These are phyloP conservation scores for Yarrowia sp. DNA, from an alignment of 805 yeast genomes.

Conservation along the genomic window DNA sequence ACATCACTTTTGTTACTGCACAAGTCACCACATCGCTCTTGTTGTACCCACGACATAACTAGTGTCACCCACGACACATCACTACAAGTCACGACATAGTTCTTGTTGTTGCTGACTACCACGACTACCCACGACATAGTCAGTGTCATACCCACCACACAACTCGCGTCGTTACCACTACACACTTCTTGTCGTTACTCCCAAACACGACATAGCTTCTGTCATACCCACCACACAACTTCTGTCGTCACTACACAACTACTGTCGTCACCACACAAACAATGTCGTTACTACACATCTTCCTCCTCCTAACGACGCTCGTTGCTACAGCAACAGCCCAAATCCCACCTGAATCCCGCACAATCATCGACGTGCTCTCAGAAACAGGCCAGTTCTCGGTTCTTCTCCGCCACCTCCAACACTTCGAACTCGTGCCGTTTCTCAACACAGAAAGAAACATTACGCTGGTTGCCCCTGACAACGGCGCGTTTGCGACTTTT, in stretches of 20 bases:
- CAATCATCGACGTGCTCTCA: slow-evolving; percentile 65
- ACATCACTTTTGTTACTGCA: too few relatives aligned
- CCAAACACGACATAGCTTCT: background rate
- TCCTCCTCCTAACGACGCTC: background rate
- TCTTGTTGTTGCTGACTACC: too few relatives aligned
- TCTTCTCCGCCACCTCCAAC: slow-evolving; percentile 60
- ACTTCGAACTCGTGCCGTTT: slow-evolving; percentile 58
- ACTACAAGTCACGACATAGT: too few relatives aligned
- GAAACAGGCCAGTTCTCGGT: slow-evolving; percentile 64
- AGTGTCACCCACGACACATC: too few relatives aligned
- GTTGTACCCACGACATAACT: too few relatives aligned
- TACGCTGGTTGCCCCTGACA: slow-evolving; percentile 78
- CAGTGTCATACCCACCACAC: too few relatives aligned
- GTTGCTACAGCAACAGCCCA: background rate
- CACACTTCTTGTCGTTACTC: too few relatives aligned
- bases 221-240: background rate
- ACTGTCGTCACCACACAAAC: background rate
- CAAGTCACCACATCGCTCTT: too few relatives aligned
- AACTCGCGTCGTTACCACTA: too few relatives aligned
- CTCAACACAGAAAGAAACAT: slow-evolving; percentile 59
- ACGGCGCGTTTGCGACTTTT: slow-evolving; percentile 61
- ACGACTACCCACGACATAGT: too few relatives aligned
- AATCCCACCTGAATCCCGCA: slow-evolving; percentile 38
- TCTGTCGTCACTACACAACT: background rate
- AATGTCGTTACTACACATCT: background rate